Evolutionary conservation across 148 eudicot species (phyloP).

Genomic region (Nepenthes mirabilis): DNA sequence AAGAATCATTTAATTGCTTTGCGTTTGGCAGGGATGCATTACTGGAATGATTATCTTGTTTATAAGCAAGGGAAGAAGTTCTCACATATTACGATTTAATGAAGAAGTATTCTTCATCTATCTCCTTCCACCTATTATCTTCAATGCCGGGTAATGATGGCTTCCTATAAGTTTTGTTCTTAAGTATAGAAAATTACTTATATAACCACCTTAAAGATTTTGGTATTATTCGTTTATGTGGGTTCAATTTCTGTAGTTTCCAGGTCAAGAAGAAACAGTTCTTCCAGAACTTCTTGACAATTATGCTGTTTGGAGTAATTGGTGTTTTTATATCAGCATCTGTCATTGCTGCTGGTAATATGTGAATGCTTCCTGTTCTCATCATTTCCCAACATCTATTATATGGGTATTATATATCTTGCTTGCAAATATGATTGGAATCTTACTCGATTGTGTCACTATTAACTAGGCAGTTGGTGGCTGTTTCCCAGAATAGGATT

Average conservation of each 20-base stretch:
- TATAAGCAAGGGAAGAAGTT: constrained; percentile 67
- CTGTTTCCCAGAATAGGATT: constrained; percentile 62
- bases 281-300: constrained; percentile 88
- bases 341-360: constrained; percentile 63
- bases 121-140: constrained; percentile 91
- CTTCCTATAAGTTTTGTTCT: not conserved
- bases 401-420: not conserved
- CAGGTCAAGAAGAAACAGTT: constrained; percentile 97
- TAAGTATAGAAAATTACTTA: not conserved
- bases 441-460: not conserved
- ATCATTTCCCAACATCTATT: not conserved
- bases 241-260: constrained; percentile 36
- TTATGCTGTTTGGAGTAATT: constrained; percentile 76
- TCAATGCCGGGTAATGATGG: constrained; percentile 79
- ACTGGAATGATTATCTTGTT: constrained; percentile 56
- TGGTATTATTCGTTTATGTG: not conserved
- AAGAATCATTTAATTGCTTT: not conserved
- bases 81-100: constrained; percentile 72
- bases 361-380: not conserved
- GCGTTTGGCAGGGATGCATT: constrained; percentile 36
- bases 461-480: constrained; percentile 67
- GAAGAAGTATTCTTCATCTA: constrained; percentile 89
- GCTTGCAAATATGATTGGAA: not conserved
- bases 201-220: not conserved
- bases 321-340: constrained; percentile 76